Evolutionary conservation across 2,329 filamentous ascomycete genomes (phyloP).

Genomic region (Simplicillium aogashimaense): DNA sequence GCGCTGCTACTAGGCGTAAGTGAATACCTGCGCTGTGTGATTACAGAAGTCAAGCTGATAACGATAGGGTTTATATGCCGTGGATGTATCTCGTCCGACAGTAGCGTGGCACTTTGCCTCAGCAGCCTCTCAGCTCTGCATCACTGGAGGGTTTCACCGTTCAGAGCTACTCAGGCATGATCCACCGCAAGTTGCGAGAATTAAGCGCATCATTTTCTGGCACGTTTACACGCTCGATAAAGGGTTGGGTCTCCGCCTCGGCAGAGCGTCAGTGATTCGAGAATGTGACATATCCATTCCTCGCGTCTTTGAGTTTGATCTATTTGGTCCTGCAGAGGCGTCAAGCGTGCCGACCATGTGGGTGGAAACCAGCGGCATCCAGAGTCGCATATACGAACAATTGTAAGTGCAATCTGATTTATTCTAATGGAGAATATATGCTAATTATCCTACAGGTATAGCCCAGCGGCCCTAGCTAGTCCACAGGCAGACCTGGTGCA

Average conservation of each 20-base stretch:
- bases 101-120: constrained; percentile 55
- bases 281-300: constrained; percentile 50
- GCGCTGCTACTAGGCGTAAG: constrained; percentile 49
- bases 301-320: constrained; percentile 31
- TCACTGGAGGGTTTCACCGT: constrained; percentile 53
- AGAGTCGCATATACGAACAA: constrained; percentile 49
- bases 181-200: constrained; percentile 18
- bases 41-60: constrained; percentile 4
- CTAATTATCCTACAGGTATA: constrained; percentile 30
- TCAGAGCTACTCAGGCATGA: constrained; percentile 22
- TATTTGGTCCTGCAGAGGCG: constrained; percentile 18
- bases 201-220: constrained; percentile 37
- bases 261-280: constrained; percentile 46
- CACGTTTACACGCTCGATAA: constrained; percentile 48
- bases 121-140: constrained; percentile 49
- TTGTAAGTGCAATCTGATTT: constrained; percentile 16
- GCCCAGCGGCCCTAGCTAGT: constrained; percentile 31
- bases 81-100: constrained; percentile 52
- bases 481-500: constrained; percentile 28
- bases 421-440: not conserved
- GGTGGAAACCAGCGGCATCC: constrained; percentile 44
- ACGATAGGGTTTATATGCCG: constrained; percentile 45
- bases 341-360: constrained; percentile 37
- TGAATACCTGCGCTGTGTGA: constrained; percentile 1
- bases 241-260: constrained; percentile 46